phyloP scores from a whole-genome alignment of 2,329 filamentous ascomycete genomes.

The Fusarium liriodendri region DNA sequence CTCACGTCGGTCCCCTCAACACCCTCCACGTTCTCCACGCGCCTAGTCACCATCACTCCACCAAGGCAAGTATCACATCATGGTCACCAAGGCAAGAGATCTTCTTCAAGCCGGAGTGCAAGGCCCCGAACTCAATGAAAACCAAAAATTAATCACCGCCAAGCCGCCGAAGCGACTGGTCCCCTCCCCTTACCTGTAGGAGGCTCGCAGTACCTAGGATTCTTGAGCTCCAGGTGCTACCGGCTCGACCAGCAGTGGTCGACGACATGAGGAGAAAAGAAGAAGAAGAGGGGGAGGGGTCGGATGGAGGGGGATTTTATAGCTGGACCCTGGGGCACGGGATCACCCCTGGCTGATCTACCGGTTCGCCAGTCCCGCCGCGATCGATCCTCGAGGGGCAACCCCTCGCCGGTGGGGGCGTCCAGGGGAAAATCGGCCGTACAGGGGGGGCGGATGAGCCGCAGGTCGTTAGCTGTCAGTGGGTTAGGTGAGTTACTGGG shows the following conservation, averaged over 20 bases:
- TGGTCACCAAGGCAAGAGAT: background rate
- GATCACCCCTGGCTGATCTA: slow-evolving; percentile 28
- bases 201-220: slow-evolving; percentile 19
- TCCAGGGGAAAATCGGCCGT: background rate
- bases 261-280: background rate
- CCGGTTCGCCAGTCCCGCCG: background rate
- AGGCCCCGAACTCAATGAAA: slow-evolving; percentile 36
- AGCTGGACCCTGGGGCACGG: slow-evolving; percentile 10
- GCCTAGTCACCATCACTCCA: background rate
- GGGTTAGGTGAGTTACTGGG: slow-evolving; percentile 6
- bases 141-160: slow-evolving; percentile 32
- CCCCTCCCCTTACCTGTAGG: background rate
- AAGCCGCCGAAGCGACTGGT: background rate
- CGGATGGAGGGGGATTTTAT: slow-evolving; percentile 11
- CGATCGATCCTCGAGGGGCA: background rate
- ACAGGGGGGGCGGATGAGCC: background rate
- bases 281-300: background rate
- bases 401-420: background rate
- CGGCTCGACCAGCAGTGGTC: slow-evolving; percentile 2
- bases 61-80: background rate
- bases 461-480: slow-evolving; percentile 6
- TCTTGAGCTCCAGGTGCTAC: slow-evolving; percentile 21
- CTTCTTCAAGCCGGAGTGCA: slow-evolving; percentile 36
- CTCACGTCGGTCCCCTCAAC: background rate
- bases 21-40: background rate